Evolutionary conservation across 768 basidiomycete species (phyloP).

Genomic region (Leccinum obscurum): DNA sequence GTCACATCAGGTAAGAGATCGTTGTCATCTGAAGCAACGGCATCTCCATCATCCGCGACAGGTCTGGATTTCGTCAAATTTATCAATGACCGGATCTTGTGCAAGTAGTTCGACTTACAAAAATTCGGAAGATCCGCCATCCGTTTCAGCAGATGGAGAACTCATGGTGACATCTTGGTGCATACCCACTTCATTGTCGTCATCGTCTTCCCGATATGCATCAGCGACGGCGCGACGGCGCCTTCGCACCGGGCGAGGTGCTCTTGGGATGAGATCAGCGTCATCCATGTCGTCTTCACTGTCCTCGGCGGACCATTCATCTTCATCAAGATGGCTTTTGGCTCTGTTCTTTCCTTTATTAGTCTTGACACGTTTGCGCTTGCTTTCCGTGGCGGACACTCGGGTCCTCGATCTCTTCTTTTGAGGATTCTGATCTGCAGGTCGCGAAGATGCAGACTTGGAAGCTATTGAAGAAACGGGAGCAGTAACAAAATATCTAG

Average conservation of each 20-base stretch:
- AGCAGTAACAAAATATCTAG: constrained; percentile 41
- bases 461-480: constrained; percentile 24
- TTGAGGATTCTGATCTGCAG: neutral
- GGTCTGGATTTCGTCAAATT: neutral
- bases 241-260: constrained; percentile 34
- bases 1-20: neutral
- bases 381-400: constrained; percentile 9
- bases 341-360: constrained; percentile 40
- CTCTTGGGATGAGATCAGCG: constrained; percentile 10
- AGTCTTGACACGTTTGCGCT: constrained; percentile 40
- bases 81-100: neutral
- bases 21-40: neutral
- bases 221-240: constrained; percentile 28
- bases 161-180: constrained; percentile 20
- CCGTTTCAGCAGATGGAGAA: constrained; percentile 3
- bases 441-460: constrained; percentile 10
- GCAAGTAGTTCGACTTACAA: constrained; percentile 7
- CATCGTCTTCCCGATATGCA: constrained; percentile 28
- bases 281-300: constrained; percentile 18
- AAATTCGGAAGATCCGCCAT: neutral
- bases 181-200: constrained; percentile 14
- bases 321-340: constrained; percentile 28
- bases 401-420: constrained; percentile 25
- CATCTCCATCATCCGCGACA: neutral
- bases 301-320: constrained; percentile 23